Conservation (phyloP, 768 basidiomycete genomes). For the Suillus luteus region DNA sequence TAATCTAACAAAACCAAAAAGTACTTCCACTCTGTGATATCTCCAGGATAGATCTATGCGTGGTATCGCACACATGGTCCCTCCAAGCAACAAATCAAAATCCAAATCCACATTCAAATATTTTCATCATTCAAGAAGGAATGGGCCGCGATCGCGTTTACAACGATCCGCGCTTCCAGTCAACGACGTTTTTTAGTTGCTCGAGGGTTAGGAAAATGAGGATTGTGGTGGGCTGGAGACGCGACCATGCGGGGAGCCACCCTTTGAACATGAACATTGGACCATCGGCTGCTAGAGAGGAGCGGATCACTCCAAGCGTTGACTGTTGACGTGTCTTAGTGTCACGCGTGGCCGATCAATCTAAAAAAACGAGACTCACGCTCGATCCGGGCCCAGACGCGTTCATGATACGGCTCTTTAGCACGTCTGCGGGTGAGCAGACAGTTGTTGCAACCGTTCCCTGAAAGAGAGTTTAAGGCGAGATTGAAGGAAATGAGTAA, state of each 20-base stretch:
- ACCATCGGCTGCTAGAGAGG: conserved; percentile 72
- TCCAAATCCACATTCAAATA: not conserved
- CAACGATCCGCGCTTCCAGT: conserved; percentile 49
- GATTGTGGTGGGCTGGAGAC: conserved; percentile 86
- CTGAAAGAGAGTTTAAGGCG: conserved; percentile 34
- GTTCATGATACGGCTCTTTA: conserved; percentile 91
- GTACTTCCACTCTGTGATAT: not conserved
- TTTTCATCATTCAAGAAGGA: not conserved
- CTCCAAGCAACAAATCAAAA: not conserved
- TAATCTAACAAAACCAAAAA: not conserved
- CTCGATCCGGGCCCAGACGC: conserved; percentile 80
- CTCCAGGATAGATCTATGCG: conserved; percentile 4
- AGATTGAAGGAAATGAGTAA: not conserved
- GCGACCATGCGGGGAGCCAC: conserved; percentile 86
- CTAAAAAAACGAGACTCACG: conserved; percentile 41
- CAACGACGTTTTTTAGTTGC: conserved; percentile 74
- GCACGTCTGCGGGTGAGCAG: conserved; percentile 86
- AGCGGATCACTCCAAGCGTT: conserved; percentile 66
- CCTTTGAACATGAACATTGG: conserved; percentile 93
- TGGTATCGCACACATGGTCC: conserved; percentile 7
- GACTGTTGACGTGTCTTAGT: conserved; percentile 43
- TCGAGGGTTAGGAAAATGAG: conserved; percentile 86
- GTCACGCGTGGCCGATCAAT: not conserved
- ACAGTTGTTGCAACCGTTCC: conserved; percentile 89
- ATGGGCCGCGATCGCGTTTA: not conserved